These are phyloP conservation scores for Kuraishia piskuri DNA, from an alignment of 805 yeast species.

Conservation along the genomic window DNA sequence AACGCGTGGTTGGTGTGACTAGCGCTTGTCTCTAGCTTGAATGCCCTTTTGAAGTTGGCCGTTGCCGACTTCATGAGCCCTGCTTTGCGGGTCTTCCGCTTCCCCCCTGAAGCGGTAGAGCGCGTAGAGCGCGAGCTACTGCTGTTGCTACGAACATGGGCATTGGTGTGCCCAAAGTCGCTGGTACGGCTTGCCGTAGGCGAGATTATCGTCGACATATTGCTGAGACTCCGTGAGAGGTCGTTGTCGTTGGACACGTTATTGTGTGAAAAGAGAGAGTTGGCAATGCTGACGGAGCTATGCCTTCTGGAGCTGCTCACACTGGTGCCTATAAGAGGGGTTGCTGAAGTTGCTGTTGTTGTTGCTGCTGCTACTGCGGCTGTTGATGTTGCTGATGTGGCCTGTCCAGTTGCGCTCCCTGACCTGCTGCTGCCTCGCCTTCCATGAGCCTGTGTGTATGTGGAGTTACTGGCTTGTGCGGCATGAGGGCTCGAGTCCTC, in stretches of 20 bases:
- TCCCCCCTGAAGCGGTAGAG: background rate
- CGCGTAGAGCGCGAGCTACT: no score
- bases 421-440: background rate
- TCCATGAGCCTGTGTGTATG: background rate
- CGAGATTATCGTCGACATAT: conserved; percentile 1
- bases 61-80: background rate
- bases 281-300: conserved; percentile 12
- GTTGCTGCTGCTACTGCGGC: no score
- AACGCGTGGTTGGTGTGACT: background rate
- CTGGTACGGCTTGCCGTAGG: background rate
- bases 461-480: background rate
- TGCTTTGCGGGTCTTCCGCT: background rate
- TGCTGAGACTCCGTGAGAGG: conserved; percentile 2
- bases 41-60: conserved; percentile 1
- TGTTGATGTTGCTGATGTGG: no score
- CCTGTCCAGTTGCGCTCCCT: no score
- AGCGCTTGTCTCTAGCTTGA: background rate
- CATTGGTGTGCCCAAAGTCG: background rate
- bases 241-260: conserved; percentile 14
- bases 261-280: conserved; percentile 6
- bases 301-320: conserved; percentile 1
- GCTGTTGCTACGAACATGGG: background rate
- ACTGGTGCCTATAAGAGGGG: no score
- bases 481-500: background rate
- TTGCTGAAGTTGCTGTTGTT: no score